Evolutionary conservation across 192 early-diverging fungal genomes (phyloP), one percentile per base, ranked within the genome.

Genomic region (Podila epigama): DNA sequence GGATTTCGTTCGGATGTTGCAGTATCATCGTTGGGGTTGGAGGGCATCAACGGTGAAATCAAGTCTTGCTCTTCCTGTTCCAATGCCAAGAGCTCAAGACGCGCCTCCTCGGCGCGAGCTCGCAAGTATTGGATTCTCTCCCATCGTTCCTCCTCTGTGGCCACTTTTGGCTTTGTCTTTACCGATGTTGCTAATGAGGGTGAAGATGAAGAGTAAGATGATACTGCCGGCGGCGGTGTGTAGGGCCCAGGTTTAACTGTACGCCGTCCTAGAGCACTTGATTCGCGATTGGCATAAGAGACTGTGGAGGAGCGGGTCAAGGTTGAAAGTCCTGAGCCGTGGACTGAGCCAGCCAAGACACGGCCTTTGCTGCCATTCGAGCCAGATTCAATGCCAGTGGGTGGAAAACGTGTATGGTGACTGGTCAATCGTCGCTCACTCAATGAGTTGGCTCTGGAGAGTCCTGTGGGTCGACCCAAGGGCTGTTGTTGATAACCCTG

Each of bases 1-100:
- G 25, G 44, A 18, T 1, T 22, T 15, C 8, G 15, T 27, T 4
- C 28, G 25, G 58, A 4, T 59, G 58, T 6, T 27, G 3, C 16
- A 39, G 25, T 27, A 6, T 39, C 18, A 29, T n/a, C 27, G n/a
- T 4, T 59, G 5, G 31, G 18, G 29, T 29, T 39, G 36, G 57
- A 34, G 27, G 20, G 56, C 31, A 39, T 25, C n/a, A 36, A 36
- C 11, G 37, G 37, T 3, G 62, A 41, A n/a, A 64, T 29, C 27
- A 64, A 48, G 2, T 67, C 56, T 10, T 44, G 40, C 27, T 77
- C 73, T 48, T 68, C 5, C 22, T 68, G 65, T 32, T 77, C 73
- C 8, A 64, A 20, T 4, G 66, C 73, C 37, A 67, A 16, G 4
- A 77, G 37, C 51, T 68, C 66, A 9, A 77, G 39, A 27, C 73